phyloP scores from a whole-genome alignment of 2,329 filamentous ascomycete species.

The Byssothecium circinans region DNA sequence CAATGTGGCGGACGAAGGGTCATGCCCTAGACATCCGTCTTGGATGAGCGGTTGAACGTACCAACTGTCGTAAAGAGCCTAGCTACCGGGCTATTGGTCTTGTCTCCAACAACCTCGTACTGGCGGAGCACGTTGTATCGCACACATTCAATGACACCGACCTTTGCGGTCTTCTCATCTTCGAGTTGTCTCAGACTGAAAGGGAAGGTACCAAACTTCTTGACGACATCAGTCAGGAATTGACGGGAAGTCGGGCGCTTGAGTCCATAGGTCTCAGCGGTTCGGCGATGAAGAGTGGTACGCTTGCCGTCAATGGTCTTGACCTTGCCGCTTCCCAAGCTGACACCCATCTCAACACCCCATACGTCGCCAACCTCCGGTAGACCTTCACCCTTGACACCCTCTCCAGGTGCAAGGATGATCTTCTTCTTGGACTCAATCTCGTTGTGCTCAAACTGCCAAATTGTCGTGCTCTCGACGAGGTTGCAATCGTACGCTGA shows the following conservation, averaged over 20 bases:
- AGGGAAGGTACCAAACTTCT: slow-evolving; percentile 96
- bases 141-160: slow-evolving; percentile 95
- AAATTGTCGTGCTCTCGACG: slow-evolving; percentile 97
- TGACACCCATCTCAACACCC: slow-evolving; percentile 96
- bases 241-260: slow-evolving; percentile 94
- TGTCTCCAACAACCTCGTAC: slow-evolving; percentile 94
- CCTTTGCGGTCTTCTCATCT: slow-evolving; percentile 92
- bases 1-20: too few species aligned
- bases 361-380: slow-evolving; percentile 92
- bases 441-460: slow-evolving; percentile 95
- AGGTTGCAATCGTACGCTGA: slow-evolving; percentile 89
- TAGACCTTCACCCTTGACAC: slow-evolving; percentile 84
- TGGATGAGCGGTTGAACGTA: slow-evolving; percentile 57
- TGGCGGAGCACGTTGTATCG: slow-evolving; percentile 88
- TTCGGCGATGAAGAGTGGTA: slow-evolving; percentile 89
- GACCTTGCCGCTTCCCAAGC: slow-evolving; percentile 88
- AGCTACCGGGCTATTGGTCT: slow-evolving; percentile 82
- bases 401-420: slow-evolving; percentile 82
- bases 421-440: slow-evolving; percentile 99
- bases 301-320: slow-evolving; percentile 81
- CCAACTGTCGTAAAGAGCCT: slow-evolving; percentile 89
- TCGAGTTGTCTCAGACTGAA: slow-evolving; percentile 97
- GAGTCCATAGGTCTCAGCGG: slow-evolving; percentile 84
- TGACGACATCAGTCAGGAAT: slow-evolving; percentile 89
- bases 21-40: neutral